Evolutionary conservation across 163 green algal genomes (phyloP), one percentile per base, ranked within the genome.

Genomic region (Coccomyxa subellipsoidea): DNA sequence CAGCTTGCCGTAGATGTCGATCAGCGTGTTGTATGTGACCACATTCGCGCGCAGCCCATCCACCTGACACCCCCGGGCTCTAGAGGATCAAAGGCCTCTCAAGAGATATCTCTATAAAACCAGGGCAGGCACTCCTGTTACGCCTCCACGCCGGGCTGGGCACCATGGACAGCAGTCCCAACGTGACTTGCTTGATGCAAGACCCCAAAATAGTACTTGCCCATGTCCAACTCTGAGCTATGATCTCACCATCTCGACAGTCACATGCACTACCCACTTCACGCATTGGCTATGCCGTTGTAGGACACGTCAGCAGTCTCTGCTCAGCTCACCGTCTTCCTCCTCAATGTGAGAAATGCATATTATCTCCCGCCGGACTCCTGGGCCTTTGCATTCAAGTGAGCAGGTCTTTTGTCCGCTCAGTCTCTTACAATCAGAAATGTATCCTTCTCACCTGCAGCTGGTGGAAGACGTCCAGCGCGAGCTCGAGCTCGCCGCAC

Each of bases 1-100:
- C 38, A 80, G 82, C 76, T 89, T 90, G 82, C 77, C 82, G 79
- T 92, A 81, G 69, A 88, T 83, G 81, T 93, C 90, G 9, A 93
- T 90, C 31, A 93, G 83, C 23, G 90, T 92, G 82, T 93, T 92
- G 85, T 77, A 91, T 8, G 88, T 92, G 1, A 93, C 90, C 25
- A 90, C 80, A 78, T 91, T 92, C 53, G 89, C 85, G 39, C 82
- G 38, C 73, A 84, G 89, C 0, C 86, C 88, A 77, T 91, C 87
- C 7, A 81, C 71, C 82, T 86, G 70, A 59, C 80, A 29, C 38
- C n/a, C n/a, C n/a, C n/a, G n/a, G n/a, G n/a, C n/a, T n/a, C n/a
- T n/a, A n/a, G n/a, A n/a, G n/a, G n/a, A n/a, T n/a, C n/a, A n/a
- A n/a, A n/a, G n/a, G n/a, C n/a, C n/a, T n/a, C n/a, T n/a, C n/a